Percentiles rank a stretch among this genome's conserved stretches.
Conservation (phyloP, 768 basidiomycete genomes). For the Trametes meyenii region DNA sequence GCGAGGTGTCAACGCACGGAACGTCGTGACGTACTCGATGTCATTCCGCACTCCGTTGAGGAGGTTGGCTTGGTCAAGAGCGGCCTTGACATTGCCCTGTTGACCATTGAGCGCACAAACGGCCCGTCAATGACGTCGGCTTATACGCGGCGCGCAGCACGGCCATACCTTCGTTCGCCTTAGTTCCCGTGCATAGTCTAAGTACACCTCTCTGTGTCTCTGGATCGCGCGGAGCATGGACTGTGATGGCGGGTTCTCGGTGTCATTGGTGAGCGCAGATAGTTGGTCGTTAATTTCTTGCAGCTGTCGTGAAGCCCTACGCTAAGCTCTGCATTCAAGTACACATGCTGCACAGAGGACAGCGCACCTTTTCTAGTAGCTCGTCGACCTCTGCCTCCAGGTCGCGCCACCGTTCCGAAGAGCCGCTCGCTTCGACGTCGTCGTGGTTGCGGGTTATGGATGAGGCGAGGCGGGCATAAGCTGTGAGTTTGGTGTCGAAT, state of each 20-base stretch:
- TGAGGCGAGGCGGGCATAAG: constrained; percentile 86
- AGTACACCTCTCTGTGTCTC: constrained; percentile 86
- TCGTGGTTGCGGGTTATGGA: constrained; percentile 55
- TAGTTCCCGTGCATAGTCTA: constrained; percentile 86
- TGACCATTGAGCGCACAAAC: not conserved
- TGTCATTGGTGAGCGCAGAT: constrained; percentile 61
- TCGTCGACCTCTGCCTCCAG: constrained; percentile 88
- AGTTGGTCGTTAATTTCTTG: constrained; percentile 87
- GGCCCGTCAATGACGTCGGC: not conserved
- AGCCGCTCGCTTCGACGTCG: constrained; percentile 72
- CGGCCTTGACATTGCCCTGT: constrained; percentile 78
- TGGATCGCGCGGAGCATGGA: constrained; percentile 90
- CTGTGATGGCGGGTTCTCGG: constrained; percentile 72
- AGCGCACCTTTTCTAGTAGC: constrained; percentile 76
- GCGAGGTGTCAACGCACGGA: not conserved
- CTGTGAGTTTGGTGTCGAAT: constrained; percentile 87
- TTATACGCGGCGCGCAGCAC: constrained; percentile 1
- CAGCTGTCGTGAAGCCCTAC: constrained; percentile 52
- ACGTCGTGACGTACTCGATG: constrained; percentile 69
- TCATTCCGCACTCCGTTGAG: constrained; percentile 92
- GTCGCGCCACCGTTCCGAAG: constrained; percentile 75
- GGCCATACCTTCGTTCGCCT: constrained; percentile 74
- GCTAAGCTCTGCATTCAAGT: constrained; percentile 21
- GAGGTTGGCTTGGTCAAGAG: constrained; percentile 84
- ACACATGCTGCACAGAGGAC: not conserved